These are phyloP conservation scores for Xylariomycetidae sp. DNA, from an alignment of 2,329 filamentous ascomycete genomes.

Conservation along the genomic window DNA sequence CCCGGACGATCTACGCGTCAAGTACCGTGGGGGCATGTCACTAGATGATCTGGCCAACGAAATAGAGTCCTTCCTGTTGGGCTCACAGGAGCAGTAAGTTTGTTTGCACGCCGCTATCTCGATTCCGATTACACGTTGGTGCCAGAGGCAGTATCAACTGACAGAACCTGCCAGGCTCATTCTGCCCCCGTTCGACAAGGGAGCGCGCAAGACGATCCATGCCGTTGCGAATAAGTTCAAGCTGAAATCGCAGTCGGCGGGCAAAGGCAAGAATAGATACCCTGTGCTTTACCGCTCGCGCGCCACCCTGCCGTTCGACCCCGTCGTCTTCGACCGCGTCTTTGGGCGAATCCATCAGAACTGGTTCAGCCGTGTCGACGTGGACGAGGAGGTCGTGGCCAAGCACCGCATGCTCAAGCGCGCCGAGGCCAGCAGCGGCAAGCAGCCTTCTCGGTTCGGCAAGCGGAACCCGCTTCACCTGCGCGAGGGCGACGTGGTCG, in stretches of 20 bases:
- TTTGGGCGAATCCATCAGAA: conserved; percentile 42
- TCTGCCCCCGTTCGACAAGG: conserved; percentile 79
- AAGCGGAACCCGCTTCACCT: conserved; percentile 49
- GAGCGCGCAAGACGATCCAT: conserved; percentile 72
- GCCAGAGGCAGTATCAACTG: not conserved
- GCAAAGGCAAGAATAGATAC: conserved; percentile 65
- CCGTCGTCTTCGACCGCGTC: conserved; percentile 45
- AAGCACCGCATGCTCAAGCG: conserved; percentile 20
- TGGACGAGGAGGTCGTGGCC: conserved; percentile 21
- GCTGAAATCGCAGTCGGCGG: conserved; percentile 78
- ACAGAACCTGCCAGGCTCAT: conserved; percentile 47
- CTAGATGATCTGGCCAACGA: conserved; percentile 67
- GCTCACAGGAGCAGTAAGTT: conserved; percentile 55
- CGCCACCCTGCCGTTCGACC: conserved; percentile 56
- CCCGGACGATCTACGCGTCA: conserved; percentile 55
- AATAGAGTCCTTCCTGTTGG: conserved; percentile 63
- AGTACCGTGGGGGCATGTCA: conserved; percentile 67
- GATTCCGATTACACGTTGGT: not conserved
- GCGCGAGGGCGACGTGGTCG: conserved; percentile 82
- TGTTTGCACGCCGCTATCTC: too few relatives aligned
- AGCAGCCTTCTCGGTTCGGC: conserved; percentile 24
- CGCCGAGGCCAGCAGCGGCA: conserved; percentile 22
- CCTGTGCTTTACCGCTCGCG: conserved; percentile 71
- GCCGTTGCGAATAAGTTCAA: conserved; percentile 68
- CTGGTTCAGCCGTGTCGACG: conserved; percentile 51